Evolutionary conservation across 306 rosid genomes (phyloP), one percentile per base, ranked within the genome.

Genomic region (Alnus rubra): DNA sequence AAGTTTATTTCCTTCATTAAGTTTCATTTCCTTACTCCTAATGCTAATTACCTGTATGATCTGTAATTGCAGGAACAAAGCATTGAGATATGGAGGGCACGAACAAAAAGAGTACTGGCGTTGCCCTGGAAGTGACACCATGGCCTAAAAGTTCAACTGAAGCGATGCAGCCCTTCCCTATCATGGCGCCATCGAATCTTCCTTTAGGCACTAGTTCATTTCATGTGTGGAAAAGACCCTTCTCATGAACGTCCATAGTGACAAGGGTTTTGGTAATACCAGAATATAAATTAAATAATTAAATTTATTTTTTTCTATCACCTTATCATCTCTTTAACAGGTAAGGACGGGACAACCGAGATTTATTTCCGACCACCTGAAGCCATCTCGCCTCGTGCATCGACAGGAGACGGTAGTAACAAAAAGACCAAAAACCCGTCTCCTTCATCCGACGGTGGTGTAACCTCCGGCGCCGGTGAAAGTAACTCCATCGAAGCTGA

Each of bases 71-170:
- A 74, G 47, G 59, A 23, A 63, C 4, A 23, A 37, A 52, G 7
- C 62, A 52, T 15, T 60, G 49, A 58, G 39, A 75, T 71, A 81
- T 81, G 88, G 62, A n/a, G 51, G 52, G 51, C 44, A 42, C 10
- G 13, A 37, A 73, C 28, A 15, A 37, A 49, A 54, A 14, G 14
- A 54, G 18, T 16, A 19, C 3, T 53, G 78, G 23, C 8, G 10
- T 8, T 18, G 16, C 16, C 45, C 37, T 30, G 16, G 48, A 54
- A 54, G 70, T 14, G 70, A 71, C 15, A 71, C 71, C 80, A 33
- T 13, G 69, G 54, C 30, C 64, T 4, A 49, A 54, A 39, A 73
- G 53, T 52, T 48, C 76, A 11, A 74, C 45, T 55, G 51, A 55
- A 54, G 1, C 69, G 18, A 67, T 14, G n/a, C 76, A 79, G 6